Evolutionary conservation across 1,284 basidiomycete genomes (phyloP), one percentile per base, ranked within the genome.

Genomic region (Rhodotorula sp.): DNA sequence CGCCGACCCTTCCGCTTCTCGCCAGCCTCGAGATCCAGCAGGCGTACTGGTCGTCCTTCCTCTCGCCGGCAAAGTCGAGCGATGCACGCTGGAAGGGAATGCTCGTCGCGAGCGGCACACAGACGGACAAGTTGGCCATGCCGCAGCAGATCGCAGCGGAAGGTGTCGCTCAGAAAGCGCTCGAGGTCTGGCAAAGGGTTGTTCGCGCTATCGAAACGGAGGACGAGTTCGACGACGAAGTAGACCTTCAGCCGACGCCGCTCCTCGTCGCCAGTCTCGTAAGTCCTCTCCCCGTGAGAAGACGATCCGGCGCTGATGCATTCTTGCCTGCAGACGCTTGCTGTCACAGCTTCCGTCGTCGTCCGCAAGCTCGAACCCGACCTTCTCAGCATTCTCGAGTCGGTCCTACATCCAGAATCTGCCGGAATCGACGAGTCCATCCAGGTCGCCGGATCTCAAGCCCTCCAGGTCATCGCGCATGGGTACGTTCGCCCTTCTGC

Each of bases 1-100:
- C 89, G 61, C 91, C 92, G 24, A 91, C 92, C 78, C 92, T 94
- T 77, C 86, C 91, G 64, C 86, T 92, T 11, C 92, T 91, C 80
- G 91, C 90, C 76, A 86, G 90, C 39, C 85, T 92, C 77, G 91
- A 93, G 79, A 87, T 87, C 36, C 86, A 90, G 76, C 91, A 90
- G 87, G 66, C 67, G n/a, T 67, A 65, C 51, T 58, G 62, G 51
- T 54, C 64, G 5, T 59, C 64, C 17, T 36, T 54, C 5, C 64
- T 66, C 24, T 32, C 55, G n/a, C 36, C 55, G 36, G 8, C 20
- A n/a, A 56, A 19, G 36, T 34, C 62, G 19, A 54, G 59, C 17
- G 47, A 48, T 22, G 47, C 48, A n/a, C 58, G 47, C 1, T 59
- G 58, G 58, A 7, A 15, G 22, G 47, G 17, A 3, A 30, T 49